Evolutionary conservation across 1,139 yeast genomes (phyloP), one percentile per base, ranked within the genome.

Genomic region (Waltiozyma sp.): DNA sequence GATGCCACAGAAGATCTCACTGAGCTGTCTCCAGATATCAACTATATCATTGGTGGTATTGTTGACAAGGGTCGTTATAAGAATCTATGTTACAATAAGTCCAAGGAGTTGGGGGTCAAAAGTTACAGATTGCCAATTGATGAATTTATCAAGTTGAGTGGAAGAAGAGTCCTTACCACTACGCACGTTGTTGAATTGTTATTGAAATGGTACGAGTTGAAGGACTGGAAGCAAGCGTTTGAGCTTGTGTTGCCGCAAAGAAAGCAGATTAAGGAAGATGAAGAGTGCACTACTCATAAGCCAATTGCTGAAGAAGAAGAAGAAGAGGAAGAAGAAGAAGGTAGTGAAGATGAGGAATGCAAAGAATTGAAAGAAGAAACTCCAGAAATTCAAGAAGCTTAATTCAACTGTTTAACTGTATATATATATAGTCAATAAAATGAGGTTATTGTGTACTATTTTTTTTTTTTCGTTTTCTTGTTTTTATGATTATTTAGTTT

Each of bases 51-150:
- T 43, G 98, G 98, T 10, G 98, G 98, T 0, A 89, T 91, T 43
- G 97, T 91, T 9, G 98, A 91, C 61, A 91, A 89, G 62, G 94
- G 94, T 50, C 73, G 97, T 52, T 84, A 91, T 66, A 89, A 89
- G 62, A 70, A 72, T 49, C 64, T 91, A 41, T 91, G 98, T 62
- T 71, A 77, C 45, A 73, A 83, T 51, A 91, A 89, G 61, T 98
- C 98, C 1, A 72, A 77, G 51, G 65, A 70, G 47, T 66, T 85
- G 53, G 88, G 88, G 0, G 69, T 91, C 19, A 62, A 68, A 39
- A 86, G 94, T 4, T 91, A 80, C 19, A 73, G 86, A 55, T 70
- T 91, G 45, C 98, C 98, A 3, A 87, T 91, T 47, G 95, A 81
- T 46, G 85, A 88, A 62, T 87, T 72, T 56, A 84, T 91, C 47